A percentile compares a stretch with the other conserved stretches of the same genome.
Evolutionary conservation across 192 early-diverging fungal genomes (phyloP).

Genomic region (Diversispora eburnea): DNA sequence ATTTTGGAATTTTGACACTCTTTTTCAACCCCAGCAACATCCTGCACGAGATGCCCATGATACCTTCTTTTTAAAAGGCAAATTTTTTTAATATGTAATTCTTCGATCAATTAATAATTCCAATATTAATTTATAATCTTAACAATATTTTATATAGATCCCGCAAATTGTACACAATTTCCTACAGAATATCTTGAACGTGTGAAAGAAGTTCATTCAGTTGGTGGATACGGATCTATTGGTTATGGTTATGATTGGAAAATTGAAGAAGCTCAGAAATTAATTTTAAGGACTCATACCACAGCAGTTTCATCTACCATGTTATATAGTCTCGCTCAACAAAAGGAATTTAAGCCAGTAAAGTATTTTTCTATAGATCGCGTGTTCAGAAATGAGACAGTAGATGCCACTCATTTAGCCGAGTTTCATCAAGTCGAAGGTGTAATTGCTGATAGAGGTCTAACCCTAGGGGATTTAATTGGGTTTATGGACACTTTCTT

Average conservation of each 20-base stretch:
- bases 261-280: slow-evolving; percentile 84
- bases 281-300: slow-evolving; percentile 95
- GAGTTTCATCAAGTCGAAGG: slow-evolving; percentile 99
- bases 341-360: slow-evolving; percentile 84
- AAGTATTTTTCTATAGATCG: slow-evolving; percentile 99
- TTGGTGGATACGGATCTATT: slow-evolving; percentile 92
- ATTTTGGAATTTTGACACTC: slow-evolving; percentile 99
- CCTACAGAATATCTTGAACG: slow-evolving; percentile 86
- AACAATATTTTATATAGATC: slow-evolving; percentile 40
- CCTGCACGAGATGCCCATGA: slow-evolving; percentile 85
- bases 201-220: slow-evolving; percentile 88
- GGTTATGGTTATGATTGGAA: slow-evolving; percentile 96
- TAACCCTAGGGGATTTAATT: slow-evolving; percentile 95
- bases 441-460: slow-evolving; percentile 91
- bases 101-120: too few species aligned
- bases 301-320: slow-evolving; percentile 90
- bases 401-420: slow-evolving; percentile 97
- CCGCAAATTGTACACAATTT: slow-evolving; percentile 69
- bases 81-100: too few species aligned
- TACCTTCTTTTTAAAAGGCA: slow-evolving; percentile 73
- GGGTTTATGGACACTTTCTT: slow-evolving; percentile 96
- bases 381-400: slow-evolving; percentile 97
- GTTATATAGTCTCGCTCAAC: slow-evolving; percentile 89
- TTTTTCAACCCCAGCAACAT: slow-evolving; percentile 99
- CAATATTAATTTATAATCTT: too few species aligned